These are phyloP conservation scores for Picea mariana DNA, from an alignment of 83 land plant genomes.

Conservation along the genomic window DNA sequence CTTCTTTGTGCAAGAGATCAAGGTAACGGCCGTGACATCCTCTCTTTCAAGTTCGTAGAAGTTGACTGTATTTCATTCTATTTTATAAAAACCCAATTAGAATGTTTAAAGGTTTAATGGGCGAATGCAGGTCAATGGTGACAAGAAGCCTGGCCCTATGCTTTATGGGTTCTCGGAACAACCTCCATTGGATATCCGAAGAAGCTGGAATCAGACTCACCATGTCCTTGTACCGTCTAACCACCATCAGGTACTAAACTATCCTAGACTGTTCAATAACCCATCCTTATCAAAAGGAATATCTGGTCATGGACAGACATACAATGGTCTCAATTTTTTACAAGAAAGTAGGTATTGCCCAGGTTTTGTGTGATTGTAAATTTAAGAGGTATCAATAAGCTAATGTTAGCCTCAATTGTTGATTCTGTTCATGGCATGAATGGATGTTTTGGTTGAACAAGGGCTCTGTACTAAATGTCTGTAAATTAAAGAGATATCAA, in stretches of 20 bases:
- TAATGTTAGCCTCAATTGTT: not conserved
- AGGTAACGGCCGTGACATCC: conserved; percentile 26
- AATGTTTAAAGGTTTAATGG: not conserved
- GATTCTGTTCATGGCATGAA: conserved; percentile 26
- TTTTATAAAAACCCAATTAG: not conserved
- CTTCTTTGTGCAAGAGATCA: conserved; percentile 55
- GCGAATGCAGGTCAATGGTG: conserved; percentile 23
- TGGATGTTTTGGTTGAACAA: conserved; percentile 44
- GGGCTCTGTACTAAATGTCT: conserved; percentile 40
- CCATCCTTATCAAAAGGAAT: not conserved
- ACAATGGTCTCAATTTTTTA: not conserved
- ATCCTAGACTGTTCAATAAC: not conserved
- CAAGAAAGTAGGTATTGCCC: not conserved
- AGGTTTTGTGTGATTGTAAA: not conserved
- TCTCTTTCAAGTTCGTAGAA: conserved; percentile 16
- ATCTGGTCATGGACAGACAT: too few relatives aligned
- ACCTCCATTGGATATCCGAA: conserved; percentile 41
- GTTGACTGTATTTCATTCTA: conserved; percentile 16
- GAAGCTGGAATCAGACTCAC: conserved; percentile 35
- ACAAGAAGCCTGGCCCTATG: conserved; percentile 26
- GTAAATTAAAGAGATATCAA: too few relatives aligned
- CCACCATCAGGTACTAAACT: conserved; percentile 33
- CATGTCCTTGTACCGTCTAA: conserved; percentile 15
- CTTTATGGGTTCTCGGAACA: conserved; percentile 36
- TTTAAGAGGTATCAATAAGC: not conserved